Percentiles rank a stretch among this genome's conserved stretches.
Evolutionary conservation across 1,284 basidiomycete species (phyloP).

Genomic region (Apiotrichum sp.): DNA sequence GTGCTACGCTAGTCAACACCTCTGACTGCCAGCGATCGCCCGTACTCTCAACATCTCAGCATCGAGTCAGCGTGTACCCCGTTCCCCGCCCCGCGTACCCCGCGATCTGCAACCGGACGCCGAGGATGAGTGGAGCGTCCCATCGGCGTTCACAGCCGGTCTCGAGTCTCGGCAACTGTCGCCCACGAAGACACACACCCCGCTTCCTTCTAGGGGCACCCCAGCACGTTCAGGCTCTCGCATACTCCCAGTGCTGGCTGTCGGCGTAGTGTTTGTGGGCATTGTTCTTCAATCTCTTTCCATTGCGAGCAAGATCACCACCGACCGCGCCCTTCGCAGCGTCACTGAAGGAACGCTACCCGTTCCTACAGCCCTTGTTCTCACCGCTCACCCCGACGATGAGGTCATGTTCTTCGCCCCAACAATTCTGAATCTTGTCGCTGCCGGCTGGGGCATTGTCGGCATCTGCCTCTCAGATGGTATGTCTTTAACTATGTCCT

Average conservation of each 20-base stretch:
- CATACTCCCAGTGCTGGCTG: background rate
- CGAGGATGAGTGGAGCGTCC: conserved; percentile 4
- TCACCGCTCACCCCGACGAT: conserved; percentile 52
- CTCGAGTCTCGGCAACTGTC: conserved; percentile 3
- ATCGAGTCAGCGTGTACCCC: conserved; percentile 29
- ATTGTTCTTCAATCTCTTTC: conserved; percentile 6
- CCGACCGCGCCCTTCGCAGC: background rate
- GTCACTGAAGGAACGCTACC: too few relatives aligned
- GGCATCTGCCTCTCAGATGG: conserved; percentile 50
- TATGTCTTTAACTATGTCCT: background rate
- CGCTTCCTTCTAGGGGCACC: background rate
- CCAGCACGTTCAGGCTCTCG: background rate
- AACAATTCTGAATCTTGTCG: conserved; percentile 31
- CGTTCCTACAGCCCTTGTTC: conserved; percentile 43
- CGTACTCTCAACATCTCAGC: conserved; percentile 35
- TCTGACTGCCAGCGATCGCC: conserved; percentile 23
- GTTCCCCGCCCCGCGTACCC: conserved; percentile 21
- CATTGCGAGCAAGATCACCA: background rate
- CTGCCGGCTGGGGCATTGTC: conserved; percentile 36
- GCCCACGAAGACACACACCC: background rate
- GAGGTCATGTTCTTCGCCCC: conserved; percentile 72
- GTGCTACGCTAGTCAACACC: background rate
- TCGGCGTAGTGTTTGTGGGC: background rate
- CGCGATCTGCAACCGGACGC: conserved; percentile 1
- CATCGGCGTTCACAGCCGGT: background rate